Evolutionary conservation across 805 yeast genomes (phyloP), one percentile per base, ranked within the genome.

Genomic region (Wickerhamiella musiphila): DNA sequence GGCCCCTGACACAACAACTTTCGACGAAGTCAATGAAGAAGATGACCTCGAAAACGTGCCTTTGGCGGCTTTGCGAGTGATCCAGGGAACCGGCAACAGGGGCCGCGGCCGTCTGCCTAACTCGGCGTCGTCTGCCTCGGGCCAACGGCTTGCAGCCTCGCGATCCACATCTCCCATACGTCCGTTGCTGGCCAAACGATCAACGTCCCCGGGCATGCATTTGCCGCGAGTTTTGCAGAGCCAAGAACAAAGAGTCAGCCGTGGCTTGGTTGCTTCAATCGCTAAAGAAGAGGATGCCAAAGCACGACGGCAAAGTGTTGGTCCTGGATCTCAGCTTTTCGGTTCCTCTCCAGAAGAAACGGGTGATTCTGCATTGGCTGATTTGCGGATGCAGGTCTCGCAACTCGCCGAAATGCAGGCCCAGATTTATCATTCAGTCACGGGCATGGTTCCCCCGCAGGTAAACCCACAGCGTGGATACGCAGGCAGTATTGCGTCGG

Each of bases 21-120:
- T 25, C 24, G 43, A 29, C 17, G 35, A 23, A 4, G 47, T 35
- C 3, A 47, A 41, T 12, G 48, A 39, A 19, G 52, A 45, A 21
- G 55, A 56, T 14, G 61, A 58, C 19, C 53, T 52, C 36, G 63
- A 58, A 31, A 57, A 57, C 32, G 52, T 58, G 11, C 63, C 63
- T 2, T 45, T 58, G 22, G 59, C 56, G 10, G 51, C 58, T 28
- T 39, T 58, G 24, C 56, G 53, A 31, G 60, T 59, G 3, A 60
- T 57, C 34, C 54, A 55, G n/a, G n/a, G n/a, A 16, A 16, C 11
- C 26, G 15, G 26, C 21, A 19, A 19, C 26, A 13, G n/a, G 13
- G 18, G 26, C 26, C 26, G 17, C 18, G 16, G 5, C 26, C 26
- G n/a, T 16, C 15, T 7, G 13, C 15, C 10, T 9, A 23, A 7